Base-by-base conservation (phyloP, 345 rosid species). In the Euphorbia peplus region DNA sequence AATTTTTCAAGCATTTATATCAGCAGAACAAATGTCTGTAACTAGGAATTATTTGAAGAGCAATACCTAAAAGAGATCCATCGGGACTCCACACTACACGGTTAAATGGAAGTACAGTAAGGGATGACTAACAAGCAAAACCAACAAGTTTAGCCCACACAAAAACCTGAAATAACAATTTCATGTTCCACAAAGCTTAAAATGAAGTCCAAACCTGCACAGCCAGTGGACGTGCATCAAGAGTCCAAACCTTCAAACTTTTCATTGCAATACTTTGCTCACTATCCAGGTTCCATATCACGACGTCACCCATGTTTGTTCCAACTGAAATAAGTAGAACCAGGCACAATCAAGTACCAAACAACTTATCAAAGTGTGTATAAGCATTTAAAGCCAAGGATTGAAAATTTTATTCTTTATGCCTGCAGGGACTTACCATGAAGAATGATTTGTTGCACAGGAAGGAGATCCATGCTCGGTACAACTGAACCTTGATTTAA, bases 381-480 rank as follows among this genome's bases (percentile, higher is more conserved):
- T 22, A 59, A 0, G 0, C 44, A 22, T 9, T 18, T 16, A 52
- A 4, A 8, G 4, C 28, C 39, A 62, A 60, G 22, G 21, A 12
- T 24, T 8, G 75, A 26, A 61, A 72, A 35, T 4, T 19, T 60
- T 66, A 41, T 64, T 57, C 55, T 30, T 35, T 47, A 35, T 47
- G 65, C 60, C 70, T 30, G 62, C 44, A 53, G 54, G 66, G 42
- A 67, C 90, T 81, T 63, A 95, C 98, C 93, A 19, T 89, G 87
- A 69, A 92, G 93, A 55, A 89, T 71, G 72, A 79, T 88, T 76
- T 88, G 96, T 77, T 88, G 90, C 67, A 78, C 57, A 0, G 96
- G 96, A 77, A 89, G 96, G 73, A 92, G 89, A 81, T 88, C 98
- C 92, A 92, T 92, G 82, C 96, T 92, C 85, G 73, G 86, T 60